Conservation (phyloP, 2,329 filamentous ascomycete species). For the Uncinocarpus reesii region DNA sequence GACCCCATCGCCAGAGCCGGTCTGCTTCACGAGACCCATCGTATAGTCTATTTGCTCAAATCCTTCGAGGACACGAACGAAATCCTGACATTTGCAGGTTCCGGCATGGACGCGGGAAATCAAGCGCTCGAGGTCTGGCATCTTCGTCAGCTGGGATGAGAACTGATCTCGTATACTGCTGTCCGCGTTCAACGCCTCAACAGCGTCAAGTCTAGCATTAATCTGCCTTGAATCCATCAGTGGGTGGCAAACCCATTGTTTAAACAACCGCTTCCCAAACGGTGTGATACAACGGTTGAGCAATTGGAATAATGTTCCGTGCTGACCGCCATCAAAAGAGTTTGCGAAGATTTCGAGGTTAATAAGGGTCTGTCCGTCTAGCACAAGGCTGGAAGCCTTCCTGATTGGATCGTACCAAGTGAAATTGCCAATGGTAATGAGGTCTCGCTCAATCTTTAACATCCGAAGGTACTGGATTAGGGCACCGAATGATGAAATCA, state of each 20-base stretch:
- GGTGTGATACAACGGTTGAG: constrained; percentile 92
- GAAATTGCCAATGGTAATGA: constrained; percentile 86
- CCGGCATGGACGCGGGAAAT: constrained; percentile 92
- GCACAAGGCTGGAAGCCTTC: constrained; percentile 75
- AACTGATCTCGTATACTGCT: constrained; percentile 73
- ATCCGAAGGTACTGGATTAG: constrained; percentile 75
- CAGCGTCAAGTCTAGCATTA: constrained; percentile 86
- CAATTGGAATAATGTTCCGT: constrained; percentile 81
- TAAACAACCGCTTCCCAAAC: constrained; percentile 90
- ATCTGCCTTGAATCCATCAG: constrained; percentile 77
- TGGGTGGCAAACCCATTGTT: constrained; percentile 95
- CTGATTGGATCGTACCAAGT: constrained; percentile 85
- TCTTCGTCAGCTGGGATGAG: constrained; percentile 72
- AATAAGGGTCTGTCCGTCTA: constrained; percentile 92
- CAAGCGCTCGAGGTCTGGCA: constrained; percentile 87
- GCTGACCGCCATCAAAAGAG: constrained; percentile 69
- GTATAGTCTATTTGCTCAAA: constrained; percentile 98
- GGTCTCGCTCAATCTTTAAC: constrained; percentile 77
- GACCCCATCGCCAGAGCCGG: constrained; percentile 67
- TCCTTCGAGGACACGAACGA: constrained; percentile 83
- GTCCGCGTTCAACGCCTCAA: constrained; percentile 84
- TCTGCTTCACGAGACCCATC: constrained; percentile 64
- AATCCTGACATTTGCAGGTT: constrained; percentile 81
- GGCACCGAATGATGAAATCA: constrained; percentile 86
- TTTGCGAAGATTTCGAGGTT: constrained; percentile 98